phyloP scores from a whole-genome alignment of 164 flowering plant species.

The Magnolia officinalis region DNA sequence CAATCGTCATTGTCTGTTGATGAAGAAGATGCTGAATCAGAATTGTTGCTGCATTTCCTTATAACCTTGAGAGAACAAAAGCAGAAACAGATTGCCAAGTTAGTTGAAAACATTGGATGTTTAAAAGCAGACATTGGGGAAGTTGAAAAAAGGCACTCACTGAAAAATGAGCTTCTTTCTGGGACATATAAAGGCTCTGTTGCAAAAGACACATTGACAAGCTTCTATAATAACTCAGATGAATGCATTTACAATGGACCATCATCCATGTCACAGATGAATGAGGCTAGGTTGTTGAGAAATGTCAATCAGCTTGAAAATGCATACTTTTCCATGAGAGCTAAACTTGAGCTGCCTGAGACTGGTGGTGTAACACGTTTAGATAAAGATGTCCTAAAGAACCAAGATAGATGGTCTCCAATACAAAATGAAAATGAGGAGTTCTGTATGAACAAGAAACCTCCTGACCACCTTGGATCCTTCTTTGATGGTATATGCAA shows the following conservation, averaged over 20 bases:
- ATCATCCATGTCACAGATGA: slow-evolving; percentile 20
- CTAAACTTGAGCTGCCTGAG: slow-evolving; percentile 43
- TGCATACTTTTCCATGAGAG: slow-evolving; percentile 85
- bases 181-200: slow-evolving; percentile 9
- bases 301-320: slow-evolving; percentile 72
- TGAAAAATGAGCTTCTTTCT: slow-evolving; percentile 18
- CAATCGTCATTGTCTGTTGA: slow-evolving; percentile 42
- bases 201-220: slow-evolving; percentile 16
- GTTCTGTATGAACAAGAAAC: slow-evolving; percentile 5
- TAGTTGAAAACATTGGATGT: slow-evolving; percentile 51
- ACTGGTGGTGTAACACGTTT: slow-evolving; percentile 28
- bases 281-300: slow-evolving; percentile 43
- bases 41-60: slow-evolving; percentile 75
- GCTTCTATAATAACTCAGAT: slow-evolving; percentile 3
- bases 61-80: slow-evolving; percentile 53
- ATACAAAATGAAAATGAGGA: slow-evolving; percentile 25
- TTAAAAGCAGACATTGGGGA: slow-evolving; percentile 76
- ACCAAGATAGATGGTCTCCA: slow-evolving; percentile 30
- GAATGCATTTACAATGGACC: slow-evolving; percentile 16
- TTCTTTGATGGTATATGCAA: slow-evolving; percentile 93
- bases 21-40: slow-evolving; percentile 72
- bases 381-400: slow-evolving; percentile 50
- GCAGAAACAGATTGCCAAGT: slow-evolving; percentile 53
- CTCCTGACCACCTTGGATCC: slow-evolving; percentile 53
- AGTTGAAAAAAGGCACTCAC: slow-evolving; percentile 46